These are phyloP conservation scores for Backusella tuberculispora DNA, from an alignment of 192 early-diverging fungal genomes.

Conservation along the genomic window DNA sequence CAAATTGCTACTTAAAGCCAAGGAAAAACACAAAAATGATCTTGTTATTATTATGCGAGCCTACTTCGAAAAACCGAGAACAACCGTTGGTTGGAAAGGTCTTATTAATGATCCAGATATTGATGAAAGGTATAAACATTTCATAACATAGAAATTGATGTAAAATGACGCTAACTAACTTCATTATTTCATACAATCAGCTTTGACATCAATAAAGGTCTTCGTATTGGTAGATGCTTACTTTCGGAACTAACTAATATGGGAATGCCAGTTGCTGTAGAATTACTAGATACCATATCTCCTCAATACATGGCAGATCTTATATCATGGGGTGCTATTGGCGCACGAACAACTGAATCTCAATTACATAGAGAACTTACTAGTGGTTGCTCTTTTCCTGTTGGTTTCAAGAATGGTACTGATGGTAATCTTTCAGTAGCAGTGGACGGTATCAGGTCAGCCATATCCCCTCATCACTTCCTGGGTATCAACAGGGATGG, in stretches of 20 bases:
- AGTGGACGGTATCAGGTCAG: constrained; percentile 75
- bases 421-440: constrained; percentile 85
- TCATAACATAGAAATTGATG: background rate
- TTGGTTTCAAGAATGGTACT: constrained; percentile 98
- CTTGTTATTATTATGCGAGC: constrained; percentile 93
- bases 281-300: constrained; percentile 94
- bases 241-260: constrained; percentile 79
- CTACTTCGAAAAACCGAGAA: constrained; percentile 99
- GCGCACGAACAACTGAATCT: constrained; percentile 94
- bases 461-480: constrained; percentile 84
- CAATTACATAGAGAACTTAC: constrained; percentile 95
- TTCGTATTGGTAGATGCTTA: constrained; percentile 81
- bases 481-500: constrained; percentile 94
- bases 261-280: constrained; percentile 86
- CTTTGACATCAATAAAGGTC: constrained; percentile 96
- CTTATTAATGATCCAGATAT: constrained; percentile 83
- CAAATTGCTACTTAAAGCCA: constrained; percentile 19
- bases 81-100: constrained; percentile 92
- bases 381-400: constrained; percentile 90
- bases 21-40: constrained; percentile 70
- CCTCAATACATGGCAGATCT: constrained; percentile 95
- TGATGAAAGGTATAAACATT: constrained; percentile 47
- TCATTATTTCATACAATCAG: constrained; percentile 39
- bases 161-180: background rate
- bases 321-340: constrained; percentile 98